Conservation (phyloP, 805 yeast species). For the Saccharomycopsis schoenii region DNA sequence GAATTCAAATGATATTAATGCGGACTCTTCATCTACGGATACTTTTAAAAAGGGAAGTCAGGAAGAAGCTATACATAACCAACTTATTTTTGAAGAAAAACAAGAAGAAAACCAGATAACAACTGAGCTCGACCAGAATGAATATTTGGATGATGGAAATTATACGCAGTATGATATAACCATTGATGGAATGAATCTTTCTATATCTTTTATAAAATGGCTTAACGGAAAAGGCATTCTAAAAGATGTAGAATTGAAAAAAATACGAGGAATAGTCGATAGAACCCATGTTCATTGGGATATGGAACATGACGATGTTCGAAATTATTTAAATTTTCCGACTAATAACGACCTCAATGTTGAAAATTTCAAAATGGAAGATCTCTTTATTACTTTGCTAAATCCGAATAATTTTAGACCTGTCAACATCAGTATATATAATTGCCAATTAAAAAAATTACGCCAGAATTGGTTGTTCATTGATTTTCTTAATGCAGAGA, state of each 20-base stretch:
- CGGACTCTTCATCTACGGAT: background rate
- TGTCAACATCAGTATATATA: conserved; percentile 79
- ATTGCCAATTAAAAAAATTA: conserved; percentile 67
- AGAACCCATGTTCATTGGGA: conserved; percentile 81
- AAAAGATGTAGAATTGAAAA: conserved; percentile 68
- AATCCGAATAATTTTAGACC: conserved; percentile 81
- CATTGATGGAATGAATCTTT: conserved; percentile 72
- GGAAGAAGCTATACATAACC: conserved; percentile 53
- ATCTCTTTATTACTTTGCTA: conserved; percentile 66
- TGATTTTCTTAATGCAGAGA: conserved; percentile 70
- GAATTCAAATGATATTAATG: background rate
- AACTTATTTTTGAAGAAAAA: conserved; percentile 24
- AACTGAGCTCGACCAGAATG: conserved; percentile 11
- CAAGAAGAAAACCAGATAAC: background rate
- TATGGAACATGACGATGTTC: conserved; percentile 64
- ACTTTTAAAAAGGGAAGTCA: conserved; percentile 64
- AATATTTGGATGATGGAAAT: conserved; percentile 67
- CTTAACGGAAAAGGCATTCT: conserved; percentile 82
- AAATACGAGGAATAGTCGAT: conserved; percentile 88
- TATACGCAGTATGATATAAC: conserved; percentile 93
- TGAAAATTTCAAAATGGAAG: conserved; percentile 73
- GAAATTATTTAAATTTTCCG: conserved; percentile 62
- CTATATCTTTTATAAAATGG: conserved; percentile 80
- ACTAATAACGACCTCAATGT: conserved; percentile 91
- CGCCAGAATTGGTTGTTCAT: conserved; percentile 91